Evolutionary conservation across 2,329 filamentous ascomycete species (phyloP).

Genomic region (Hymenoscyphus scutula): DNA sequence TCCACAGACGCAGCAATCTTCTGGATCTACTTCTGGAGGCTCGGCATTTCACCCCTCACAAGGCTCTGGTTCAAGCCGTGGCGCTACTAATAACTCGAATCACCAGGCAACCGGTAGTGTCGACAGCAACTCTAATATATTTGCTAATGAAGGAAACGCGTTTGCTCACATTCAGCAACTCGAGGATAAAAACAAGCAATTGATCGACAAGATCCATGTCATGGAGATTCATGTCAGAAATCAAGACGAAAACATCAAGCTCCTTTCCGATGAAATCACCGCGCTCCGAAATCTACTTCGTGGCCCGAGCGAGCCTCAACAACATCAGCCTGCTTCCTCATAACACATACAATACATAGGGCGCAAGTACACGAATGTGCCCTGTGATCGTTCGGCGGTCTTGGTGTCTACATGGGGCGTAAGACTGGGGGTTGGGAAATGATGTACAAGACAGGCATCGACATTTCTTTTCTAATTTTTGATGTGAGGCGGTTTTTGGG

Average conservation of each 20-base stretch:
- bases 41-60: too few species aligned
- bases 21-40: conserved; percentile 28
- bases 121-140: conserved; percentile 65
- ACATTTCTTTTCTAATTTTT: neutral
- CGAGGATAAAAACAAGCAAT: conserved; percentile 55
- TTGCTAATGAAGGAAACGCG: conserved; percentile 61
- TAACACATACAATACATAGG: conserved; percentile 28
- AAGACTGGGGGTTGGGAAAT: conserved; percentile 19
- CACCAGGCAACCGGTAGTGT: conserved; percentile 55
- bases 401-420: conserved; percentile 25
- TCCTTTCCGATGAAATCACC: conserved; percentile 31
- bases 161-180: conserved; percentile 72
- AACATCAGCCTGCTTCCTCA: conserved; percentile 20
- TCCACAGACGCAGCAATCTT: conserved; percentile 28
- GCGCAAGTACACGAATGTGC: conserved; percentile 29
- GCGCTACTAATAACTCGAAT: conserved; percentile 20
- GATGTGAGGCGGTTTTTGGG: neutral
- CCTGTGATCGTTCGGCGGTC: conserved; percentile 23
- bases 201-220: conserved; percentile 44
- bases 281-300: conserved; percentile 30
- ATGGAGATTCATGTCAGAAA: conserved; percentile 38
- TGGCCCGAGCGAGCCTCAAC: conserved; percentile 24
- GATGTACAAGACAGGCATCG: conserved; percentile 29
- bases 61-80: conserved; percentile 41
- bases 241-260: conserved; percentile 31